Evolutionary conservation across 1,284 basidiomycete species (phyloP).

Genomic region (Porphyrellus sp.): DNA sequence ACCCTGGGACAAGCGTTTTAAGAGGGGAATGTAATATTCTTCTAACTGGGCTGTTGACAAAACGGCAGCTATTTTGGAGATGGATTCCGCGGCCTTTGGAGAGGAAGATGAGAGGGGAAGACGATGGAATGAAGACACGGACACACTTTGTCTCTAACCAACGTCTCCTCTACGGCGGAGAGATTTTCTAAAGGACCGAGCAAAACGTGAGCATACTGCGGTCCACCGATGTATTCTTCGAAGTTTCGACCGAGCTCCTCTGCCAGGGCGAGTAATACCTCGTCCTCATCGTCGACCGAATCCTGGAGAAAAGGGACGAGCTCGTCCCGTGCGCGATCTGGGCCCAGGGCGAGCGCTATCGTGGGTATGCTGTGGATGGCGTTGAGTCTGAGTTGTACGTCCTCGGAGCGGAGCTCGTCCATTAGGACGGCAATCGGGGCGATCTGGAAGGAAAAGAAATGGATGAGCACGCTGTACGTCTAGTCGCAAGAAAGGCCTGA

Average conservation of each 20-base stretch:
- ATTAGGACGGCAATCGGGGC: constrained; percentile 86
- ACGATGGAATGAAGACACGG: not conserved
- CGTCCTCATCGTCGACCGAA: constrained; percentile 98
- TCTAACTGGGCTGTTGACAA: constrained; percentile 84
- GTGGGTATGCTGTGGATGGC: constrained; percentile 98
- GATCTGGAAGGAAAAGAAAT: constrained; percentile 47
- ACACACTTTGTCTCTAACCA: constrained; percentile 94
- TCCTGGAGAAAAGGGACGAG: constrained; percentile 97
- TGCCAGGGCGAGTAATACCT: constrained; percentile 93
- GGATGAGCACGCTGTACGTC: constrained; percentile 17
- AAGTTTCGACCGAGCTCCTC: constrained; percentile 93
- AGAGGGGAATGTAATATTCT: constrained; percentile 87
- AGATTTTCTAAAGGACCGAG: constrained; percentile 94
- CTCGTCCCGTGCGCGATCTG: constrained; percentile 93
- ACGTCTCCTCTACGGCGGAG: constrained; percentile 95
- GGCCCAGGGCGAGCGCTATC: constrained; percentile 95
- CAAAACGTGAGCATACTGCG: constrained; percentile 84
- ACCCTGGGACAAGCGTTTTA: constrained; percentile 86
- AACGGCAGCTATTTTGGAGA: constrained; percentile 85
- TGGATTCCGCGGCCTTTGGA: constrained; percentile 88
- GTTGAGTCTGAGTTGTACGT: constrained; percentile 91
- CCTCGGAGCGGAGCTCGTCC: constrained; percentile 94
- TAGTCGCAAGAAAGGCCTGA: constrained; percentile 32
- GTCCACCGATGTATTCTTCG: constrained; percentile 94
- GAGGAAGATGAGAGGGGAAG: constrained; percentile 13